Conservation (phyloP, 192 early-diverging fungal genomes). For the Backusella liffmaniae region DNA sequence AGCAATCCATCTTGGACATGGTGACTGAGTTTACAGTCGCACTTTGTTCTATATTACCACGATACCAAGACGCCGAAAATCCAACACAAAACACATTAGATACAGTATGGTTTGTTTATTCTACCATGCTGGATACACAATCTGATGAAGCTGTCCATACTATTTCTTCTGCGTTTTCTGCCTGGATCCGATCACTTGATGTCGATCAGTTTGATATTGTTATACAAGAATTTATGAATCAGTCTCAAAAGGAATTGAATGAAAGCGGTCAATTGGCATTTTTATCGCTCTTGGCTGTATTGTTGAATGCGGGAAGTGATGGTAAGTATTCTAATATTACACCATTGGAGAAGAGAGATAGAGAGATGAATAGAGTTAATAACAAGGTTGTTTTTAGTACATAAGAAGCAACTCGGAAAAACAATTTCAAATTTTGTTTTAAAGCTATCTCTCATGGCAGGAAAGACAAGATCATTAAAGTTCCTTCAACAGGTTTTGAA, state of each 20-base stretch:
- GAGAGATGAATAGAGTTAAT: background rate
- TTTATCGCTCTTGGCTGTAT: conserved; percentile 12
- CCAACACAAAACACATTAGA: conserved; percentile 15
- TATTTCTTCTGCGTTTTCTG: background rate
- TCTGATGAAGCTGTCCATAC: background rate
- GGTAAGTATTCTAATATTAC: conserved; percentile 14
- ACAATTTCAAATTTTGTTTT: conserved; percentile 37
- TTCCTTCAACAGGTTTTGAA: conserved; percentile 33
- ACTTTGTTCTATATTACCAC: conserved; percentile 18
- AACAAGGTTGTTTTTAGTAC: conserved; percentile 19
- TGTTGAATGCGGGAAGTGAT: conserved; percentile 17
- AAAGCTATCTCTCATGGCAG: conserved; percentile 37
- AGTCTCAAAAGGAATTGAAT: conserved; percentile 7
- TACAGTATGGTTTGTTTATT: conserved; percentile 34
- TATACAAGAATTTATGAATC: conserved; percentile 5
- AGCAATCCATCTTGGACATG: background rate
- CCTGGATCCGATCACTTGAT: conserved; percentile 16
- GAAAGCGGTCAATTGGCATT: background rate
- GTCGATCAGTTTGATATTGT: conserved; percentile 15
- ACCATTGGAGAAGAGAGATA: background rate
- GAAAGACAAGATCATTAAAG: conserved; percentile 35
- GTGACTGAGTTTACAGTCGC: conserved; percentile 15
- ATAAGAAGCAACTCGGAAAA: conserved; percentile 39
- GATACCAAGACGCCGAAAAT: conserved; percentile 12
- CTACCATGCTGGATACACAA: background rate